phyloP scores from a whole-genome alignment of 2,329 filamentous ascomycete genomes.

The Arthrobotrys conoides region DNA sequence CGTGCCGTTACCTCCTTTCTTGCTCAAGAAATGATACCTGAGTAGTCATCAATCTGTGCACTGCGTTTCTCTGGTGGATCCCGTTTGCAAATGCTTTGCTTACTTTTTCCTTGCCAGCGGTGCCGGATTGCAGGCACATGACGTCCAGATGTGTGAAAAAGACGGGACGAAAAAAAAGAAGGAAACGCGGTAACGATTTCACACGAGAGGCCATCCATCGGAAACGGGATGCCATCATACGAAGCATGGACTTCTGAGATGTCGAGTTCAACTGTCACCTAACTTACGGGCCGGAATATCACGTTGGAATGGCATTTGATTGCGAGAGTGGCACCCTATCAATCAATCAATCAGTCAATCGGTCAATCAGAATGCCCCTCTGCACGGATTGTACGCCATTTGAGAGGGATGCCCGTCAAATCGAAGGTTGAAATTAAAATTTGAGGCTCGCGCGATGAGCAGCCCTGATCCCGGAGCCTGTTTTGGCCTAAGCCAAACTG shows the following conservation, averaged over 20 bases:
- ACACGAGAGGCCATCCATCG: conserved; percentile 7
- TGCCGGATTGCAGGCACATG: conserved; percentile 40
- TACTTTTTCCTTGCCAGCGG: conserved; percentile 40
- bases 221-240: conserved; percentile 25
- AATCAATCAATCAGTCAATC: conserved; percentile 15
- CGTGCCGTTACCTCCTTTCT: conserved; percentile 47
- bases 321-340: conserved; percentile 38
- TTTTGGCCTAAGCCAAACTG: conserved; percentile 50
- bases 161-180: conserved; percentile 44
- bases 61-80: conserved; percentile 41
- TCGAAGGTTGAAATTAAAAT: conserved; percentile 58
- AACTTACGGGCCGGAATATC: conserved; percentile 21
- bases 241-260: conserved; percentile 9
- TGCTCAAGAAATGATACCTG: conserved; percentile 31
- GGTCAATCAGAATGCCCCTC: conserved; percentile 19
- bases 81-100: conserved; percentile 22
- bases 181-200: conserved; percentile 47
- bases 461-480: conserved; percentile 60
- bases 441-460: conserved; percentile 61
- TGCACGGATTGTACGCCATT: conserved; percentile 30
- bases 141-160: conserved; percentile 42
- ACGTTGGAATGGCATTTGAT: conserved; percentile 33
- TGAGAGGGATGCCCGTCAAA: conserved; percentile 36
- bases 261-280: conserved; percentile 9
- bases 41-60: conserved; percentile 33